A percentile compares a stretch with the other conserved stretches of the same genome.
Evolutionary conservation across 2,329 filamentous ascomycete species (phyloP).

Genomic region (Ascochyta clinopodiicola): DNA sequence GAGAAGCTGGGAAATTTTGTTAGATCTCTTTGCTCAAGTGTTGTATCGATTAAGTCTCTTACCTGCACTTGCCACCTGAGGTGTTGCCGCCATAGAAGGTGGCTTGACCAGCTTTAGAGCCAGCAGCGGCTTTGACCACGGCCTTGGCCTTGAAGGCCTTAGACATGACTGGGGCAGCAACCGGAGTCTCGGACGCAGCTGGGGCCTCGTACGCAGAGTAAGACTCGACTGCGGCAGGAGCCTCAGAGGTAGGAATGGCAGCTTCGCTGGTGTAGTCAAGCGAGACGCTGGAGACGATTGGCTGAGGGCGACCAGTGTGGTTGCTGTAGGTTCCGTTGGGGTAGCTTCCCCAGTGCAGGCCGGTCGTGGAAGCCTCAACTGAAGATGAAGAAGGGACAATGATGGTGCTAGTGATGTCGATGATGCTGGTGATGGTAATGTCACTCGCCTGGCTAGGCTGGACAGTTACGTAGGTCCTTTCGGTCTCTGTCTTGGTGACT

Average conservation of each 20-base stretch:
- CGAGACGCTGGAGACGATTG: neutral
- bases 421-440: conserved; percentile 26
- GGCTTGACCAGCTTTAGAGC: conserved; percentile 37
- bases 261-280: conserved; percentile 14
- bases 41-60: neutral
- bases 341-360: conserved; percentile 18
- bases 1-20: conserved; percentile 55
- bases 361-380: conserved; percentile 7
- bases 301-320: conserved; percentile 4
- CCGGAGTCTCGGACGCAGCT: neutral
- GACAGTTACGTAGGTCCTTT: conserved; percentile 36
- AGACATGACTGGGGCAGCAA: neutral
- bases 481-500: conserved; percentile 25
- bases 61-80: conserved; percentile 63
- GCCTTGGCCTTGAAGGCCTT: neutral
- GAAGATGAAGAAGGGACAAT: conserved; percentile 18
- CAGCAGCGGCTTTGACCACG: conserved; percentile 5
- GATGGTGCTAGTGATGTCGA: conserved; percentile 23
- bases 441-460: conserved; percentile 14
- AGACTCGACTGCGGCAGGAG: conserved; percentile 4
- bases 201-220: conserved; percentile 1
- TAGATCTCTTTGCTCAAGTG: neutral
- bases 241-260: conserved; percentile 16
- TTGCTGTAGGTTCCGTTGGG: conserved; percentile 24
- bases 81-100: conserved; percentile 52